Evolutionary conservation across 1,139 yeast genomes (phyloP).

Genomic region (Kodamaea suecica): DNA sequence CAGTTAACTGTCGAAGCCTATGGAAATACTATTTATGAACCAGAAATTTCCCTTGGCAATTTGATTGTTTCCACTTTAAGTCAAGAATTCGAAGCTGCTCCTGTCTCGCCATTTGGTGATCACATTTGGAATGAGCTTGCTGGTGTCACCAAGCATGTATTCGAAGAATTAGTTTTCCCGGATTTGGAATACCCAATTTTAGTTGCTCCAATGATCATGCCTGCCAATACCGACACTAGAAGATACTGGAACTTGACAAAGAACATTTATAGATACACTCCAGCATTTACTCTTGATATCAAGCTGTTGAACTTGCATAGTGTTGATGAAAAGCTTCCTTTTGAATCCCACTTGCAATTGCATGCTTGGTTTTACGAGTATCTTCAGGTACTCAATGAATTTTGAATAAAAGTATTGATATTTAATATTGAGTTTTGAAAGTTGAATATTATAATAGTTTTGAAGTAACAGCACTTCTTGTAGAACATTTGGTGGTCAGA

Average conservation of each 20-base stretch:
- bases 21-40: slow-evolving; percentile 20
- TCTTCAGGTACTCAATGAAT: slow-evolving; percentile 22
- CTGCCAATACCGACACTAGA: slow-evolving; percentile 84
- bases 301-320: slow-evolving; percentile 31
- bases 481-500: too few species aligned
- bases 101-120: slow-evolving; percentile 34
- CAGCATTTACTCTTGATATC: slow-evolving; percentile 27
- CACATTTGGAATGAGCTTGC: slow-evolving; percentile 42
- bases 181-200: slow-evolving; percentile 42
- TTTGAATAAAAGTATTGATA: too few species aligned
- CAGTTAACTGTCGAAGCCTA: slow-evolving; percentile 13
- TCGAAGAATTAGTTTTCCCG: slow-evolving; percentile 39
- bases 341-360: slow-evolving; percentile 40
- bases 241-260: slow-evolving; percentile 73
- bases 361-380: slow-evolving; percentile 42
- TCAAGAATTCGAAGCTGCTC: slow-evolving; percentile 31
- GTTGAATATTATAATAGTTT: too few species aligned
- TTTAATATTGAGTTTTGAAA: too few species aligned
- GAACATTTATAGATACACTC: slow-evolving; percentile 67
- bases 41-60: slow-evolving; percentile 22
- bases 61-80: slow-evolving; percentile 20
- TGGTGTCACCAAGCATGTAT: slow-evolving; percentile 43
- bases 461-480: too few species aligned
- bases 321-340: slow-evolving; percentile 37
- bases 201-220: slow-evolving; percentile 63